Percentiles rank a stretch among this genome's conserved stretches.
Conservation (phyloP, 116 monocot species). For the Iris pallida region DNA sequence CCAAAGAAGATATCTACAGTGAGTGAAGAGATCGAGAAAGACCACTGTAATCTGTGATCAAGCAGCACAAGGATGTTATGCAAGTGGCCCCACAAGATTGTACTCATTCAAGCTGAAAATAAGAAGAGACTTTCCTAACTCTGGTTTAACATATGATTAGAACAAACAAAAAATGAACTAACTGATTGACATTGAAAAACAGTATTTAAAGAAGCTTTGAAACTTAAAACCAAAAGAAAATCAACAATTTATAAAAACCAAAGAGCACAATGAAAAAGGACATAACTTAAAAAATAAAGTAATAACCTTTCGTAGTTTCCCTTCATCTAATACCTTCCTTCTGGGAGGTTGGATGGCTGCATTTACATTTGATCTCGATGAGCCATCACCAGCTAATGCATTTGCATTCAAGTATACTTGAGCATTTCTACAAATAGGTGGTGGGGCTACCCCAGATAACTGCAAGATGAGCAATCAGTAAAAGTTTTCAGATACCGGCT, state of each 20-base stretch:
- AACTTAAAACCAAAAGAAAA: background rate
- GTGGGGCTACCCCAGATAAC: constrained; percentile 76
- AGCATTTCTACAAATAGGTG: constrained; percentile 72
- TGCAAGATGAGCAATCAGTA: constrained; percentile 17
- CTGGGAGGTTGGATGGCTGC: constrained; percentile 53
- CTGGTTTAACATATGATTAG: too few relatives aligned
- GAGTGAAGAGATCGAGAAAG: too few relatives aligned
- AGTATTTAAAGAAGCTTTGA: background rate
- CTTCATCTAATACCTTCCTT: constrained; percentile 91
- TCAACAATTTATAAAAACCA: background rate
- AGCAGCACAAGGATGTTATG: too few relatives aligned
- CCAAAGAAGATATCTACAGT: too few relatives aligned
- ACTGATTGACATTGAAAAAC: too few relatives aligned
- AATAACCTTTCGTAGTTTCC: constrained; percentile 80
- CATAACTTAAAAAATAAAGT: background rate
- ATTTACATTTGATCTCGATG: constrained; percentile 47
- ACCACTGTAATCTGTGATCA: too few relatives aligned
- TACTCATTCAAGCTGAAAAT: too few relatives aligned
- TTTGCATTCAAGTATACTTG: constrained; percentile 46
- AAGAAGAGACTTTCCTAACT: too few relatives aligned
- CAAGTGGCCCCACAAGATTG: too few relatives aligned
- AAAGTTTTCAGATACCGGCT: too few relatives aligned
- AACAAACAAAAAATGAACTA: too few relatives aligned
- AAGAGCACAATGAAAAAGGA: background rate
- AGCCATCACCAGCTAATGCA: constrained; percentile 45